These are phyloP conservation scores for Pseudozyma hubeiensis DNA, from an alignment of 1,284 basidiomycete genomes.

Conservation along the genomic window DNA sequence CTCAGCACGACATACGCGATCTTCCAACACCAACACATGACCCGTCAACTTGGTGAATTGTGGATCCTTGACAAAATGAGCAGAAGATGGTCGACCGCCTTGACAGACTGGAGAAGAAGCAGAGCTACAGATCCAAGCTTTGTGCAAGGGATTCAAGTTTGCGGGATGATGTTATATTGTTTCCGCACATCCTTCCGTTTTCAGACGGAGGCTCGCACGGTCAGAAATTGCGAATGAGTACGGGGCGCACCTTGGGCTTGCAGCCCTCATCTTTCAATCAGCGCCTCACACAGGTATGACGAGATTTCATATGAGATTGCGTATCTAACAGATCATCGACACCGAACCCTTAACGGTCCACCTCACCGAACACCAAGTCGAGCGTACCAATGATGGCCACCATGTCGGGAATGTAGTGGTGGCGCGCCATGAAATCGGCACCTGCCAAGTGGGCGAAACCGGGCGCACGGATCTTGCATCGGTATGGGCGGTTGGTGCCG, in stretches of 20 bases:
- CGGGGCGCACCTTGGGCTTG: too few relatives aligned
- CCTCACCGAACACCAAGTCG: constrained; percentile 68
- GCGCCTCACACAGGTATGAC: neutral
- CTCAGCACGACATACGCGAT: too few relatives aligned
- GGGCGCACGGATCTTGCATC: constrained; percentile 67
- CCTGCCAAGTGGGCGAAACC: constrained; percentile 68
- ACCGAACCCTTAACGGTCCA: constrained; percentile 49
- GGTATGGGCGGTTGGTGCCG: constrained; percentile 67
- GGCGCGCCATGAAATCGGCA: constrained; percentile 65
- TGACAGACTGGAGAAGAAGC: too few relatives aligned
- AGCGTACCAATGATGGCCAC: constrained; percentile 68
- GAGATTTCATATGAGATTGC: constrained; percentile 10
- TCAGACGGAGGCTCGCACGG: neutral
- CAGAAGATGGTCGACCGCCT: too few relatives aligned
- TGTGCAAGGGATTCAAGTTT: too few relatives aligned
- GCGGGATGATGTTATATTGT: too few relatives aligned
- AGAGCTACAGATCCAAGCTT: too few relatives aligned
- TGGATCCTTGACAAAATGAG: too few relatives aligned
- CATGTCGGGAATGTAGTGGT: constrained; percentile 66
- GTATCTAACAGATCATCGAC: constrained; percentile 12
- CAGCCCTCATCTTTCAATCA: too few relatives aligned
- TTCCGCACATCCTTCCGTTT: neutral
- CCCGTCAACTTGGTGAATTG: too few relatives aligned
- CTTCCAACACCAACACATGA: too few relatives aligned
- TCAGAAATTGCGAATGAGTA: too few relatives aligned